Conservation (phyloP, 352 stramenopile genomes). For the Pythium pyrilobum region DNA sequence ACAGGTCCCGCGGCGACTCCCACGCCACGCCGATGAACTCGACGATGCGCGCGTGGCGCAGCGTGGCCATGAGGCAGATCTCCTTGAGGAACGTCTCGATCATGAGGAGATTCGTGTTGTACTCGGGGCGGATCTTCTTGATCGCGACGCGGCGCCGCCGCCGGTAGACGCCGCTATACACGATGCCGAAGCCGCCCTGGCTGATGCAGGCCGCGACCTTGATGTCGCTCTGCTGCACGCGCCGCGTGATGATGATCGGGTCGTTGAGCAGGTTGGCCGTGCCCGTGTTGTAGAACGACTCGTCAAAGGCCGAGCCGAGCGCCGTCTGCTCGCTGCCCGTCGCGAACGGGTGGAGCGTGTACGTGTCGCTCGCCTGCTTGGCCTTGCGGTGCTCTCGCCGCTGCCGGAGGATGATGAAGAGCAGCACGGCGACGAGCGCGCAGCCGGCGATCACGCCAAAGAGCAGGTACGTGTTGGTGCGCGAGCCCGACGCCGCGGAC, state of each 20-base stretch:
- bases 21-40: constrained; percentile 23
- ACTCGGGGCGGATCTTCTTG: constrained; percentile 20
- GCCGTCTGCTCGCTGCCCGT: not conserved
- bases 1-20: constrained; percentile 11
- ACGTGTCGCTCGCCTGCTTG: not conserved
- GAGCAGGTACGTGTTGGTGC: constrained; percentile 40
- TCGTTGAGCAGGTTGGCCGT: constrained; percentile 8
- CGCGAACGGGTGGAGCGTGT: not conserved
- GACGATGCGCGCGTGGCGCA: constrained; percentile 16
- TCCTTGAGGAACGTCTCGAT: constrained; percentile 26
- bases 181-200: constrained; percentile 21
- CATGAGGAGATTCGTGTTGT: constrained; percentile 8
- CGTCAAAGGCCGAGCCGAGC: not conserved
- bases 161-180: constrained; percentile 21
- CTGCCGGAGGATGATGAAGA: constrained; percentile 40
- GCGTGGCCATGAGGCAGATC: constrained; percentile 22
- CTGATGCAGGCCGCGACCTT: constrained; percentile 1
- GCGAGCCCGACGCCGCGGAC: not conserved
- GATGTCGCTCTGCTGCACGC: constrained; percentile 13
- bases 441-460: constrained; percentile 17
- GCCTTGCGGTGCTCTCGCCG: not conserved
- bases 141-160: constrained; percentile 16
- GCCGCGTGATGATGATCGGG: constrained; percentile 13
- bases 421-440: constrained; percentile 33
- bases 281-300: constrained; percentile 4